These are phyloP conservation scores for Salix suchowensis DNA, from an alignment of 345 rosid species.

Conservation along the genomic window DNA sequence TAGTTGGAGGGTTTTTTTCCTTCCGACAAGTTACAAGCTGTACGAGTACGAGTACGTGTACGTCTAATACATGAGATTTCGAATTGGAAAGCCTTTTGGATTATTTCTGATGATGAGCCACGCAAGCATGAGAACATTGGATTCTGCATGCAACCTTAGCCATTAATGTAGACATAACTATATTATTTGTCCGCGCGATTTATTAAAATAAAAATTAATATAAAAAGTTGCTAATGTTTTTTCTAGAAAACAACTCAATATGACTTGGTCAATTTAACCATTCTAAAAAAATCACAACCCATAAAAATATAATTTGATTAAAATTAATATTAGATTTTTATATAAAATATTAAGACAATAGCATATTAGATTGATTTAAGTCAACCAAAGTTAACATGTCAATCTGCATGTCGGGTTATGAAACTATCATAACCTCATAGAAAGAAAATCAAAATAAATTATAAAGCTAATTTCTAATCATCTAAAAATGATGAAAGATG, in stretches of 20 bases:
- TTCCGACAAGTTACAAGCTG: constrained; percentile 17
- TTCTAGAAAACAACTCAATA: too few species aligned
- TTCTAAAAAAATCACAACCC: fast-evolving
- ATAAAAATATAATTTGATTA: too few species aligned
- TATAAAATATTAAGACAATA: fast-evolving
- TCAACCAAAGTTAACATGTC: fast-evolving
- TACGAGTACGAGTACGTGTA: not conserved
- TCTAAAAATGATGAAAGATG: too few species aligned
- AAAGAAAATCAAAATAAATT: fast-evolving
- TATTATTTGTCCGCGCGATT: too few species aligned
- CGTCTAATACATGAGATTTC: constrained; percentile 5
- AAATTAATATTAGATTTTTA: too few species aligned
- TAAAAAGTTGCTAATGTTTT: too few species aligned
- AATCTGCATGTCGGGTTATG: fast-evolving
- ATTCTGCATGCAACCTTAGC: not conserved
- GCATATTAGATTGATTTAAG: fast-evolving
- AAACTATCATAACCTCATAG: too few species aligned
- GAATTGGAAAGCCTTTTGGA: not conserved
- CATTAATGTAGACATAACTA: not conserved
- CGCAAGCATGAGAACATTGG: not conserved
- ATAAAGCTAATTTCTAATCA: too few species aligned
- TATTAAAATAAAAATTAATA: too few species aligned
- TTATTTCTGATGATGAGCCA: not conserved
- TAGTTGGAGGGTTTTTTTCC: constrained; percentile 20
- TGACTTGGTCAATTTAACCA: fast-evolving